Percentiles rank a stretch among this genome's conserved stretches.
Conservation (phyloP, 2,329 filamentous ascomycete genomes). For the Macrophomina tecta region DNA sequence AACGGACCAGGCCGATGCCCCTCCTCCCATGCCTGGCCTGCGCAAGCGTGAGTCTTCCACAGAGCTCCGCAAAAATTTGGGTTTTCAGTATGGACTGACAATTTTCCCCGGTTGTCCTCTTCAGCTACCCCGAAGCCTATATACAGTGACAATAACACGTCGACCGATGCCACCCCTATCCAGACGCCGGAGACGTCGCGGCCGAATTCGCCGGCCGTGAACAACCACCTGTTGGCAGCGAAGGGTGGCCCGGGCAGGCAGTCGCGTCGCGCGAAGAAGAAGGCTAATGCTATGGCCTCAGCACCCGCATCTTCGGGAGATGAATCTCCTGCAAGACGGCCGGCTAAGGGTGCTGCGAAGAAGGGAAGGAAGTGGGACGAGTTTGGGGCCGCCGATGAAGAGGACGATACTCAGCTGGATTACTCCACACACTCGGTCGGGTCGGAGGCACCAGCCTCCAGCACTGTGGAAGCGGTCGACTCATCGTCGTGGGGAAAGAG, state of each 20-base stretch:
- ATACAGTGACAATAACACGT: constrained; percentile 47
- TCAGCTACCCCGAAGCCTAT: constrained; percentile 38
- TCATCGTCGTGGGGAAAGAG: constrained; percentile 83
- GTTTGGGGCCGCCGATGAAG: constrained; percentile 85
- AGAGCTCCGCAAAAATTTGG: too few species aligned
- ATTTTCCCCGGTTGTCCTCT: background rate
- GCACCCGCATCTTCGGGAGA: constrained; percentile 81
- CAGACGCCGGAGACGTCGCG: constrained; percentile 78
- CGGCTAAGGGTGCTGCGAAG: constrained; percentile 66
- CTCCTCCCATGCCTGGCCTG: constrained; percentile 59
- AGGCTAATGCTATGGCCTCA: constrained; percentile 55
- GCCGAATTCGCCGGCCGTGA: constrained; percentile 73
- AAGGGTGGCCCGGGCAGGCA: constrained; percentile 75
- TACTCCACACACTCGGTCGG: constrained; percentile 74
- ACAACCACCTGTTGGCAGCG: constrained; percentile 70
- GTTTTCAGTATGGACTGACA: background rate
- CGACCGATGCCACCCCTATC: constrained; percentile 72
- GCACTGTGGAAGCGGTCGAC: constrained; percentile 74
- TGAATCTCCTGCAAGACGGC: constrained; percentile 65
- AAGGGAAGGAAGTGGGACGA: constrained; percentile 92
- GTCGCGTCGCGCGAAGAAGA: constrained; percentile 80
- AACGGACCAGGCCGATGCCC: constrained; percentile 56
- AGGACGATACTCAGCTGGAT: constrained; percentile 79
- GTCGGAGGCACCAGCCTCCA: constrained; percentile 53
- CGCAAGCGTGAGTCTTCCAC: constrained; percentile 60